Conservation (phyloP, 148 eudicot species). For the Cornus kousa region DNA sequence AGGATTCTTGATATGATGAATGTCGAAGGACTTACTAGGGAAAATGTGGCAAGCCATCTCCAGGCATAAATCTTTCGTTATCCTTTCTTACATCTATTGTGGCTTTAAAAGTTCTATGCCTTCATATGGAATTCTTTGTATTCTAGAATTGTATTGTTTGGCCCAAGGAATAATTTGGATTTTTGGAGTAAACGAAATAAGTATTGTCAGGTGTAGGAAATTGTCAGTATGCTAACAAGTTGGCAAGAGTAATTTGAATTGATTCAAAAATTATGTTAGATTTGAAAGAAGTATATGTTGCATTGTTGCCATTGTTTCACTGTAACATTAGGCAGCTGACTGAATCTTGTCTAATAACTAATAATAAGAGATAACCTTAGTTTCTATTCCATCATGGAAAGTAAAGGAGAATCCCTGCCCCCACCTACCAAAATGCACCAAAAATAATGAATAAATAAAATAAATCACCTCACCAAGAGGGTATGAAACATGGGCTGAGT, state of each 20-base stretch:
- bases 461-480: too few relatives aligned
- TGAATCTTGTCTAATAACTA: too few relatives aligned
- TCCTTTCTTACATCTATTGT: not conserved
- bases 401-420: too few relatives aligned
- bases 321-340: too few relatives aligned
- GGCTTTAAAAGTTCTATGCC: not conserved
- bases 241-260: not conserved
- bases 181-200: not conserved
- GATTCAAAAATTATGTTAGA: not conserved
- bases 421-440: not conserved
- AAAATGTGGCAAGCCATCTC: constrained; percentile 97
- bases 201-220: not conserved
- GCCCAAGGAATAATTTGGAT: not conserved
- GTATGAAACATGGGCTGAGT: too few relatives aligned
- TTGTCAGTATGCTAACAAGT: not conserved
- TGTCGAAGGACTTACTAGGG: constrained; percentile 85
- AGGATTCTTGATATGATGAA: constrained; percentile 92
- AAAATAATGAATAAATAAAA: too few relatives aligned
- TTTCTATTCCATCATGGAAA: too few relatives aligned
- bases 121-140: not conserved
- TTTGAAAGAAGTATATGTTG: not conserved
- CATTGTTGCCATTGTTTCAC: too few relatives aligned
- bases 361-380: too few relatives aligned
- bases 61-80: constrained; percentile 48
- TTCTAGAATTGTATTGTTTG: not conserved